Evolutionary conservation across 768 basidiomycete species (phyloP).

Genomic region (Inosperma sp.): DNA sequence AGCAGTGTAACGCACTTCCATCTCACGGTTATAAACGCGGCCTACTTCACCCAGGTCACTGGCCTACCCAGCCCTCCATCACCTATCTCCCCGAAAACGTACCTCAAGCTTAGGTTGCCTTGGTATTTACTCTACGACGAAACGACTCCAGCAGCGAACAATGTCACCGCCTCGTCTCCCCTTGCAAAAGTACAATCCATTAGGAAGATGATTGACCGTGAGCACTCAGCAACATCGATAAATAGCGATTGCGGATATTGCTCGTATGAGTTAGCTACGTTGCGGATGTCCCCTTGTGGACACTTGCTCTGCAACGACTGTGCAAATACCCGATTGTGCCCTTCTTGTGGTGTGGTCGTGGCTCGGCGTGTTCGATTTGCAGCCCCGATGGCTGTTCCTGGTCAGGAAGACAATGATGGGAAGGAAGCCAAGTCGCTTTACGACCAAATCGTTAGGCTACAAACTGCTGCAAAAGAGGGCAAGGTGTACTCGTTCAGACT

Average conservation of each 20-base stretch:
- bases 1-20: constrained; percentile 9
- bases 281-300: constrained; percentile 9
- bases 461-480: background rate
- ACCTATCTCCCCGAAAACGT: constrained; percentile 13
- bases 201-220: background rate
- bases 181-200: constrained; percentile 7
- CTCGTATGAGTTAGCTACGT: constrained; percentile 9
- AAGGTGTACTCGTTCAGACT: constrained; percentile 7
- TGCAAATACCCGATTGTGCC: constrained; percentile 3
- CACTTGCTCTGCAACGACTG: constrained; percentile 15
- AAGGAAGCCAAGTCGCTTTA: constrained; percentile 7
- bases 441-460: constrained; percentile 9
- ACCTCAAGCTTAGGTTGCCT: constrained; percentile 9
- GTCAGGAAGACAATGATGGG: constrained; percentile 5
- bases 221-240: too few relatives aligned
- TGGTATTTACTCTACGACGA: constrained; percentile 15
- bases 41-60: constrained; percentile 7
- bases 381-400: constrained; percentile 9
- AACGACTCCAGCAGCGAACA: constrained; percentile 12
- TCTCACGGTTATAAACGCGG: constrained; percentile 14
- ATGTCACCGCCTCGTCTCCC: background rate
- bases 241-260: constrained; percentile 12
- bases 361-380: constrained; percentile 3
- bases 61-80: constrained; percentile 13
- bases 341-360: constrained; percentile 5